Percentiles rank a stretch among this genome's conserved stretches.
Conservation (phyloP, 2,329 filamentous ascomycete genomes). For the Penicillium verrucosum region DNA sequence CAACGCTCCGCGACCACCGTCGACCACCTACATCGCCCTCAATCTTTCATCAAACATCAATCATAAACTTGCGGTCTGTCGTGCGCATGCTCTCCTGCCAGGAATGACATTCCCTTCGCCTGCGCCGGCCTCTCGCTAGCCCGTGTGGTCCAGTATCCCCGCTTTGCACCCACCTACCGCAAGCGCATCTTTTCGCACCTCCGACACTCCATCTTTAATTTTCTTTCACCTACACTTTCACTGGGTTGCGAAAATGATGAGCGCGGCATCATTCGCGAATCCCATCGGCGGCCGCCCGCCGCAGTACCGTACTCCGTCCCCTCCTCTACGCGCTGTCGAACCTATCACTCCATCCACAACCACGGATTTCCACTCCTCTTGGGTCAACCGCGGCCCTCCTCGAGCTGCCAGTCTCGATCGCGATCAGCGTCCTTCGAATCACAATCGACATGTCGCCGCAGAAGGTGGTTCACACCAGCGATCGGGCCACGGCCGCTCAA, state of each 20-base stretch:
- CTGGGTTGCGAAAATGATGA: slow-evolving; percentile 34
- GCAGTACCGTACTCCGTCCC: slow-evolving; percentile 47
- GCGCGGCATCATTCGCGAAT: slow-evolving; percentile 39
- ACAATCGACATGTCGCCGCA: slow-evolving; percentile 18
- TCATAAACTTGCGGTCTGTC: slow-evolving; percentile 21
- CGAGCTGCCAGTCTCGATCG: slow-evolving; percentile 26
- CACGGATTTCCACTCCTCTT: slow-evolving; percentile 30
- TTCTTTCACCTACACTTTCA: slow-evolving; percentile 4
- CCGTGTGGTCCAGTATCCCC: slow-evolving; percentile 42
- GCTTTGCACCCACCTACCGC: slow-evolving; percentile 41
- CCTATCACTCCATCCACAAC: slow-evolving; percentile 42
- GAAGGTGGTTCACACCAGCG: slow-evolving; percentile 28
- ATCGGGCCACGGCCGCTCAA: slow-evolving; percentile 43
- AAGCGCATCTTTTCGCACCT: slow-evolving; percentile 29
- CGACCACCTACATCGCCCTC: slow-evolving; percentile 17
- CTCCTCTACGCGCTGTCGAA: slow-evolving; percentile 47
- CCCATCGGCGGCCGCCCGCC: slow-evolving; percentile 38
- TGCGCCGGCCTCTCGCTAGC: slow-evolving; percentile 40
- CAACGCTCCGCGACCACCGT: slow-evolving; percentile 24
- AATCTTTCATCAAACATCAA: slow-evolving; percentile 20
- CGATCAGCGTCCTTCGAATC: slow-evolving; percentile 21
- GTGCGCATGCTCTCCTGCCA: slow-evolving; percentile 30
- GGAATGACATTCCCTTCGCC: slow-evolving; percentile 42
- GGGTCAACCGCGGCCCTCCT: slow-evolving; percentile 29
- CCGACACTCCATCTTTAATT: slow-evolving; percentile 17